phyloP scores from a whole-genome alignment of 139 green algal species.

The Chlorella sp. region DNA sequence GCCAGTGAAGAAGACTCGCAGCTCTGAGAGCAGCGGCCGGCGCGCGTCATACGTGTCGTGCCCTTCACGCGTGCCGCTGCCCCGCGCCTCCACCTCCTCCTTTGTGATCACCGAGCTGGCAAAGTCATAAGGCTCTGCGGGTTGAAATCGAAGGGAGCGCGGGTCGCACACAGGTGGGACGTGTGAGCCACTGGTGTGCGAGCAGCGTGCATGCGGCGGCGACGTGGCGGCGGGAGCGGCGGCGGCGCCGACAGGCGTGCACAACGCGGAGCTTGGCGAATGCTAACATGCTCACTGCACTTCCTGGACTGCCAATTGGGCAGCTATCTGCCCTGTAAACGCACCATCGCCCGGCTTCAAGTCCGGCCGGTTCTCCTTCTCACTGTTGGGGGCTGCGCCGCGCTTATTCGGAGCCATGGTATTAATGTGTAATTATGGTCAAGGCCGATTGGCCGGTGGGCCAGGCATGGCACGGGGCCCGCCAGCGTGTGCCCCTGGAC shows the following conservation, averaged over 20 bases:
- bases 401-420: conserved; percentile 3
- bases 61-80: conserved; percentile 44
- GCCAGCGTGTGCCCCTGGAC: too few relatives aligned
- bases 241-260: too few relatives aligned
- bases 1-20: conserved; percentile 59
- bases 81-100: conserved; percentile 51
- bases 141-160: too few relatives aligned
- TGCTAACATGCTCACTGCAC: too few relatives aligned
- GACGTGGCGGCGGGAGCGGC: not conserved
- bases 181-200: too few relatives aligned
- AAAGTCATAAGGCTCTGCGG: not conserved
- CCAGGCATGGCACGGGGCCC: too few relatives aligned
- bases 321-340: too few relatives aligned
- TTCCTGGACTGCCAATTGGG: too few relatives aligned
- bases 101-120: conserved; percentile 35
- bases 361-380: not conserved
- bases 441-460: not conserved
- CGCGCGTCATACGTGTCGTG: conserved; percentile 44
- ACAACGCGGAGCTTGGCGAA: too few relatives aligned
- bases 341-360: too few relatives aligned
- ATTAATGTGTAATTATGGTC: too few relatives aligned
- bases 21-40: conserved; percentile 28
- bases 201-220: not conserved
- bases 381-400: not conserved
- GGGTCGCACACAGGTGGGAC: too few relatives aligned